Conservation (phyloP, 2,329 filamentous ascomycete genomes). For the Sporothrix globosa region DNA sequence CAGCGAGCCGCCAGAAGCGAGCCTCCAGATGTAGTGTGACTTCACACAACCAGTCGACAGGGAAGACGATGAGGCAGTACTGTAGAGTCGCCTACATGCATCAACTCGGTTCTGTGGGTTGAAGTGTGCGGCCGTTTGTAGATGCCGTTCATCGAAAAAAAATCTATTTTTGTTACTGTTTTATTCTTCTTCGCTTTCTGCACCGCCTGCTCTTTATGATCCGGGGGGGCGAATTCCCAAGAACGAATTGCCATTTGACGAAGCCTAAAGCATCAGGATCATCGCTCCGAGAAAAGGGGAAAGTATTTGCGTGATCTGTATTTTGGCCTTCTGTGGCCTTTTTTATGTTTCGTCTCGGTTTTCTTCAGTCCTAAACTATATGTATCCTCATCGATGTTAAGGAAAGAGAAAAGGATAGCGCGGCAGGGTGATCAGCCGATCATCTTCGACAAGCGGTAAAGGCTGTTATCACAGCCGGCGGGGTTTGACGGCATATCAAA, state of each 20-base stretch:
- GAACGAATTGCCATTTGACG: neutral
- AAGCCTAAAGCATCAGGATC: neutral
- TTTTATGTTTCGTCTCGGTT: neutral
- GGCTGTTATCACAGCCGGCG: neutral
- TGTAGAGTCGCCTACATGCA: neutral
- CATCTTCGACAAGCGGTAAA: neutral
- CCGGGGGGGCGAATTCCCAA: no score
- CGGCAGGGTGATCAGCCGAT: neutral
- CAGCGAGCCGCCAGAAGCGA: constrained; percentile 23
- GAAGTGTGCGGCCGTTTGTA: neutral
- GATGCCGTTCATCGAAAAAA: neutral
- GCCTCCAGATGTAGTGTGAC: constrained; percentile 18
- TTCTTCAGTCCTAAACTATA: neutral
- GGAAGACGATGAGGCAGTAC: neutral
- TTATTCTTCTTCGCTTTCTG: neutral
- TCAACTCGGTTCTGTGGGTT: neutral
- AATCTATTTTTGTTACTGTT: no score
- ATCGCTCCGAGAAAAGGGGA: neutral
- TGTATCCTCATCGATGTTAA: no score
- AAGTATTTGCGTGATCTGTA: neutral
- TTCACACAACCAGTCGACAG: neutral
- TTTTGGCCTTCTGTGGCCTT: neutral
- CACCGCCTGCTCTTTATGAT: neutral
- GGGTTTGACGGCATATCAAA: neutral
- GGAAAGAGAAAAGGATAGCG: no score